Conservation (phyloP, 2,329 filamentous ascomycete genomes). For the Neospermospora avenae region DNA sequence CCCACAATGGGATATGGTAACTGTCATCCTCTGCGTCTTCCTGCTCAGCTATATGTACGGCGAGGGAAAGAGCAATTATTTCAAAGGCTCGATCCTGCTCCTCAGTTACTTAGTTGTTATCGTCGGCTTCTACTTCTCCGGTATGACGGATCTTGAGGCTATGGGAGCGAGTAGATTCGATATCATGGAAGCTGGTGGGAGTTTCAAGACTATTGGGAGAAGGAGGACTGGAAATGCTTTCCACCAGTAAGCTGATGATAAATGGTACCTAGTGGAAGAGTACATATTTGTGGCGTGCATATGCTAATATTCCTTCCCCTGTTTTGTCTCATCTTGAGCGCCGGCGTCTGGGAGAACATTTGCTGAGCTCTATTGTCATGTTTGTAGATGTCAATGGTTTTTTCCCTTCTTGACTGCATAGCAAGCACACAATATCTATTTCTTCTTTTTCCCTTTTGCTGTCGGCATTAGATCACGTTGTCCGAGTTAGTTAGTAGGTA, state of each 20-base stretch:
- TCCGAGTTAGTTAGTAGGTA: background rate
- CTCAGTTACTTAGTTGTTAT: constrained; percentile 91
- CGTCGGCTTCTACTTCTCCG: constrained; percentile 85
- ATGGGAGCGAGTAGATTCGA: constrained; percentile 36
- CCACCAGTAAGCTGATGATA: constrained; percentile 24
- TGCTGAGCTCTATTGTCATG: constrained; percentile 6
- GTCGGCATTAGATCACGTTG: background rate
- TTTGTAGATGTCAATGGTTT: constrained; percentile 18
- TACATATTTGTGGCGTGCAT: background rate
- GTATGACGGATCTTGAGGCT: constrained; percentile 39
- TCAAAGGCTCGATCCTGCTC: constrained; percentile 95
- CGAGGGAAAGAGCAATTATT: constrained; percentile 99
- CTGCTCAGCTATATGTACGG: constrained; percentile 96
- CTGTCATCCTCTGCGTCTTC: constrained; percentile 93
- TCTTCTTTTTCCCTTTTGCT: background rate
- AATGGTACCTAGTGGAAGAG: background rate
- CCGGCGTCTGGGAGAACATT: constrained; percentile 26
- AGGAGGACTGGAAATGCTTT: constrained; percentile 32
- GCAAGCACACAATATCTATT: constrained; percentile 13
- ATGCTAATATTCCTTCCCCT: constrained; percentile 13
- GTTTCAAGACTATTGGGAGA: constrained; percentile 35
- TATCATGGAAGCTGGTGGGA: constrained; percentile 33
- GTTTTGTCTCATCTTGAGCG: constrained; percentile 30
- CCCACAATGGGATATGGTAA: constrained; percentile 99
- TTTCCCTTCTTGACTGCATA: background rate